Percentiles rank a stretch among this genome's conserved stretches.
Evolutionary conservation across 306 rosid genomes (phyloP).

Genomic region (Prunus armeniaca): DNA sequence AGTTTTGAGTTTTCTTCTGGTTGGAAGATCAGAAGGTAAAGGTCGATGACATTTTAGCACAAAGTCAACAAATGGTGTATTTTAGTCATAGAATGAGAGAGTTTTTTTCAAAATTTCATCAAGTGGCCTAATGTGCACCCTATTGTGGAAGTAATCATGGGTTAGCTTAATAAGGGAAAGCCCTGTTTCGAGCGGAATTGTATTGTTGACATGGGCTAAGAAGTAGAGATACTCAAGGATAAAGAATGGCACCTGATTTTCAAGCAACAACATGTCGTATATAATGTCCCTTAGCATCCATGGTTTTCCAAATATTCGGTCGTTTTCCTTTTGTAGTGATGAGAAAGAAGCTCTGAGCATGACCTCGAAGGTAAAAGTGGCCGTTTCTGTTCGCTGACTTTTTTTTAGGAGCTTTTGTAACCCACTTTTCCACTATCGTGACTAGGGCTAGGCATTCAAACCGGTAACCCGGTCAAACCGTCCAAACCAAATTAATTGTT

Average conservation of each 20-base stretch:
- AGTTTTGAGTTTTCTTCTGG: no score
- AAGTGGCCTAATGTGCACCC: background rate
- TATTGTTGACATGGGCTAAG: background rate
- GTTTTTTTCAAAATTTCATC: background rate
- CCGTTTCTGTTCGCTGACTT: no score
- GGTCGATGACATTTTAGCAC: no score
- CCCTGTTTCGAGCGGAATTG: background rate
- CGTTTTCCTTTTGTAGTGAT: slow-evolving; percentile 11
- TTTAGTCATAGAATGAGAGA: no score
- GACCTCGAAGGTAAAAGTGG: slow-evolving; percentile 22
- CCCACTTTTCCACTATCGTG: no score
- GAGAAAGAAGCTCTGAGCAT: slow-evolving; percentile 1
- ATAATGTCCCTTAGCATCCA: slow-evolving; percentile 25
- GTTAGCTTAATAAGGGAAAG: background rate
- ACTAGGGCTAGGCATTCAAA: no score
- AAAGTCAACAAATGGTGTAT: no score
- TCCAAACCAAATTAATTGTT: no score
- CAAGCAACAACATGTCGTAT: slow-evolving; percentile 29
- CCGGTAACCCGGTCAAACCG: no score
- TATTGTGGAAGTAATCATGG: background rate
- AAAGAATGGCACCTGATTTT: slow-evolving; percentile 44
- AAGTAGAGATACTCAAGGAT: slow-evolving; percentile 28
- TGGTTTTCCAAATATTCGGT: slow-evolving; percentile 28
- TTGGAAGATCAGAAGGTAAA: no score
- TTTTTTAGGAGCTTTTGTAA: no score